Conservation (phyloP, 768 basidiomycete species). For the Dictyophora rubrovolvata region DNA sequence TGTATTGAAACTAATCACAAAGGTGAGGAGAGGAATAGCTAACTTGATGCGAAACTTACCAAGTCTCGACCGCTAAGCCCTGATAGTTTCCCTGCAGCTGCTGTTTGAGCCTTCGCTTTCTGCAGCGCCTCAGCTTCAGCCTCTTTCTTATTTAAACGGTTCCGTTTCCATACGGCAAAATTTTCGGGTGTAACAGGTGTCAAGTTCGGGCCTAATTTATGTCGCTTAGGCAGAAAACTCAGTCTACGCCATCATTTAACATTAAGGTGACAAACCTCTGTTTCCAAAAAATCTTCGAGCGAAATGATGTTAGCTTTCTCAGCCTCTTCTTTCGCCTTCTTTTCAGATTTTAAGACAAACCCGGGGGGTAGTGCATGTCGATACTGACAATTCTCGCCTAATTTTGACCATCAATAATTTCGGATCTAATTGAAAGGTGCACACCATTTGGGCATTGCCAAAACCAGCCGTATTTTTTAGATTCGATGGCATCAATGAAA, state of each 20-base stretch:
- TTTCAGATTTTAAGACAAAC: conserved; percentile 90
- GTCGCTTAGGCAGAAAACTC: conserved; percentile 45
- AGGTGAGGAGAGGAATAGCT: conserved; percentile 4
- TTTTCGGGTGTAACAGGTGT: conserved; percentile 90
- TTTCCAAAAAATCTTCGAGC: conserved; percentile 94
- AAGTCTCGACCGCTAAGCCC: conserved; percentile 97
- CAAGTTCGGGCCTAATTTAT: conserved; percentile 82
- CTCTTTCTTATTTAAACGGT: conserved; percentile 86
- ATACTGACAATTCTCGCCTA: conserved; percentile 72
- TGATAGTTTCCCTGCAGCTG: conserved; percentile 76
- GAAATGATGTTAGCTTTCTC: conserved; percentile 85
- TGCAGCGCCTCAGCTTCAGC: conserved; percentile 75
- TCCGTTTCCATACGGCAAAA: conserved; percentile 94
- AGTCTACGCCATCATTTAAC: neutral
- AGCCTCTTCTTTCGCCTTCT: conserved; percentile 83
- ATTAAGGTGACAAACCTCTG: conserved; percentile 54
- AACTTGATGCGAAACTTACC: conserved; percentile 35
- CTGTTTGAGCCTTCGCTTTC: conserved; percentile 74
- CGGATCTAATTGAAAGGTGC: neutral
- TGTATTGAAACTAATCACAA: conserved; percentile 74
- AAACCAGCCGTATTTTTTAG: conserved; percentile 86
- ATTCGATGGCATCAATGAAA: conserved; percentile 95
- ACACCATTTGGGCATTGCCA: conserved; percentile 84
- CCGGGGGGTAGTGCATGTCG: conserved; percentile 93
- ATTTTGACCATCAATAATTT: neutral